phyloP scores from a whole-genome alignment of 192 early-diverging fungal species.

The Lunasporangiospora selenospora region DNA sequence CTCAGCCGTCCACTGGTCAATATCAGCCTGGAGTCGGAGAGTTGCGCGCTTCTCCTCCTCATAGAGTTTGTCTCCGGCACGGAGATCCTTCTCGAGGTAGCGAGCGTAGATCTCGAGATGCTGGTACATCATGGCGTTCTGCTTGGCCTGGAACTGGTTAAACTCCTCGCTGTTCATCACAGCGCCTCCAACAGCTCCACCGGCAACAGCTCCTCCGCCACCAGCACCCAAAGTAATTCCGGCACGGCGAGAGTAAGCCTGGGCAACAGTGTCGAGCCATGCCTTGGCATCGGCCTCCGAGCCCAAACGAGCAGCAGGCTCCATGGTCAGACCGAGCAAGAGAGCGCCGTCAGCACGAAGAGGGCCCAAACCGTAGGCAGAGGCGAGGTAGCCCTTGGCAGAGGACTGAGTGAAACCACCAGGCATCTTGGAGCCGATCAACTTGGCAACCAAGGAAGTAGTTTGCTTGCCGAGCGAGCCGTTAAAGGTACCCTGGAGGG shows the following conservation, averaged over 20 bases:
- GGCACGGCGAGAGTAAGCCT: constrained; percentile 71
- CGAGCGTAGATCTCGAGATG: constrained; percentile 82
- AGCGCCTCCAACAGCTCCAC: constrained; percentile 59
- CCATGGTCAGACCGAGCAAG: constrained; percentile 81
- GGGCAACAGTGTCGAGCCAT: constrained; percentile 79
- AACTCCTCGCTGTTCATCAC: constrained; percentile 91
- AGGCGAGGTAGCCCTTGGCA: constrained; percentile 77
- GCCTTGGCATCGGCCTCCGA: constrained; percentile 78
- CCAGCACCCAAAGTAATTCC: constrained; percentile 68
- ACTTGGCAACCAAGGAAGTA: constrained; percentile 74
- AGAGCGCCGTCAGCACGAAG: constrained; percentile 78
- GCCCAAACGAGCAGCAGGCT: constrained; percentile 81
- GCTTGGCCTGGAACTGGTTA: constrained; percentile 75
- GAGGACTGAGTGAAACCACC: constrained; percentile 83
- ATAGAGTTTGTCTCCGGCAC: constrained; percentile 67
- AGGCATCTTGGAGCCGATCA: constrained; percentile 92
- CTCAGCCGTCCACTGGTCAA: constrained; percentile 91
- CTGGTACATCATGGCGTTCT: constrained; percentile 70
- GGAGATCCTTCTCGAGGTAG: constrained; percentile 84
- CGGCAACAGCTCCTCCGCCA: constrained; percentile 56
- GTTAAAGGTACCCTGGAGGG: constrained; percentile 65
- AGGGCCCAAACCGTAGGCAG: constrained; percentile 76
- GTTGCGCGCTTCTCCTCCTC: constrained; percentile 71
- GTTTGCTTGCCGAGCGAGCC: constrained; percentile 87
- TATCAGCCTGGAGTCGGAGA: constrained; percentile 75